Conservation (phyloP, 2,329 filamentous ascomycete genomes). For the Apiospora marii region DNA sequence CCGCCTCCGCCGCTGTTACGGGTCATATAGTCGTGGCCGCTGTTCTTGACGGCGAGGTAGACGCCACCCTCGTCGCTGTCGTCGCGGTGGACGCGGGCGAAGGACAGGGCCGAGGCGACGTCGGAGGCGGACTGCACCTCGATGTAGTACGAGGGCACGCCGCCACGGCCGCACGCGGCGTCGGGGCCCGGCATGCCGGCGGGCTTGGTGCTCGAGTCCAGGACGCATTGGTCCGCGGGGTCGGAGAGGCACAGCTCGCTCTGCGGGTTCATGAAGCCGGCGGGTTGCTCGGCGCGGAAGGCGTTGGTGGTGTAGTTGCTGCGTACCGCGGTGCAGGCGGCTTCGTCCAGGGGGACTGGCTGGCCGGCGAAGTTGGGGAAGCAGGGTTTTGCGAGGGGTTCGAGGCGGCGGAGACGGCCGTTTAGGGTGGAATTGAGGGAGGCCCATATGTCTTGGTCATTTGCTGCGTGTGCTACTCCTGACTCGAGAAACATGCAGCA, state of each 20-base stretch:
- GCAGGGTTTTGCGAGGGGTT: conserved; percentile 40
- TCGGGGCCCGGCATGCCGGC: conserved; percentile 33
- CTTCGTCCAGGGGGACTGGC: conserved; percentile 29
- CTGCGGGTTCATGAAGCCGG: conserved; percentile 40
- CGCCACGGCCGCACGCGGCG: conserved; percentile 38
- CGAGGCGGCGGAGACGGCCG: conserved; percentile 32
- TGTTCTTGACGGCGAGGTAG: conserved; percentile 43
- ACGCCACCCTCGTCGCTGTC: conserved; percentile 25
- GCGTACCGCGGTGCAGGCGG: conserved; percentile 35
- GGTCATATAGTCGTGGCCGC: conserved; percentile 44
- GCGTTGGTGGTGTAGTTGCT: conserved; percentile 38
- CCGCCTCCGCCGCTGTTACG: conserved; percentile 40
- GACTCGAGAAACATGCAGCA: no score
- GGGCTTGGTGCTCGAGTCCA: conserved; percentile 34
- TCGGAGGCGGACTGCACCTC: conserved; percentile 33
- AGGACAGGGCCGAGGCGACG: conserved; percentile 32
- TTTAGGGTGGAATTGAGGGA: conserved; percentile 33
- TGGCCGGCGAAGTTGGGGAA: conserved; percentile 39
- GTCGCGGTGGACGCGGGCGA: conserved; percentile 32
- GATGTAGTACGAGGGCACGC: conserved; percentile 36
- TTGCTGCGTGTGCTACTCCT: neutral
- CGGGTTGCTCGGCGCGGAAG: conserved; percentile 34
- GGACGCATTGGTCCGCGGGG: conserved; percentile 38
- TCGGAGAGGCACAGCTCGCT: conserved; percentile 39
- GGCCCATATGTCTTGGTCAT: neutral